These are phyloP conservation scores for Hypomontagnella monticulosa DNA, from an alignment of 495 filamentous ascomycete genomes.

Conservation along the genomic window DNA sequence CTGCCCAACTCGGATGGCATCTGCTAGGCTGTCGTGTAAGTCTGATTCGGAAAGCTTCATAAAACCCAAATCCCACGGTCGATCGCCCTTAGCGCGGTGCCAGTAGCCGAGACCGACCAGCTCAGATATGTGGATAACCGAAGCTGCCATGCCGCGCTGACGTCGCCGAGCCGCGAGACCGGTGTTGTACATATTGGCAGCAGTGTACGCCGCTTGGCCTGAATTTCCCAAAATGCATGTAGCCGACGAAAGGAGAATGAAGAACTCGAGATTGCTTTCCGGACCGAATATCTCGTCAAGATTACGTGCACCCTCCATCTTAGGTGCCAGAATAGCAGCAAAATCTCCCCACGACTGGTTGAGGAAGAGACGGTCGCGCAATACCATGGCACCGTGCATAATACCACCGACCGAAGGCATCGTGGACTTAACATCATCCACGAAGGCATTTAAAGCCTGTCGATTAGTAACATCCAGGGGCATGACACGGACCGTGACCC, in stretches of 20 bases:
- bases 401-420: slow-evolving; percentile 54
- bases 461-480: slow-evolving; percentile 13
- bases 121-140: slow-evolving; percentile 55
- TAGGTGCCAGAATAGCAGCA: slow-evolving; percentile 43
- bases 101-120: slow-evolving; percentile 59
- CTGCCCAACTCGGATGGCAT: background rate
- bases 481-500: background rate
- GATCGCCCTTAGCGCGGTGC: slow-evolving; percentile 16
- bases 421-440: slow-evolving; percentile 15
- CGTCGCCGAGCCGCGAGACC: slow-evolving; percentile 44
- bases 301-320: slow-evolving; percentile 44
- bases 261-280: slow-evolving; percentile 58
- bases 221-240: slow-evolving; percentile 54
- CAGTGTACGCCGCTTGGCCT: slow-evolving; percentile 60
- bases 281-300: slow-evolving; percentile 50
- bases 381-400: slow-evolving; percentile 54
- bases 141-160: slow-evolving; percentile 44
- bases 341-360: slow-evolving; percentile 45
- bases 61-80: slow-evolving; percentile 16
- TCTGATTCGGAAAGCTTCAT: slow-evolving; percentile 2
- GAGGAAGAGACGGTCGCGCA: slow-evolving; percentile 45
- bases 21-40: background rate
- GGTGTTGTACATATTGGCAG: slow-evolving; percentile 60
- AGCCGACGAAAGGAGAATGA: slow-evolving; percentile 61
- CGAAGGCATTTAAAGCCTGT: background rate